phyloP scores from a whole-genome alignment of 2,329 filamentous ascomycete genomes.

The Helotiales sp. region DNA sequence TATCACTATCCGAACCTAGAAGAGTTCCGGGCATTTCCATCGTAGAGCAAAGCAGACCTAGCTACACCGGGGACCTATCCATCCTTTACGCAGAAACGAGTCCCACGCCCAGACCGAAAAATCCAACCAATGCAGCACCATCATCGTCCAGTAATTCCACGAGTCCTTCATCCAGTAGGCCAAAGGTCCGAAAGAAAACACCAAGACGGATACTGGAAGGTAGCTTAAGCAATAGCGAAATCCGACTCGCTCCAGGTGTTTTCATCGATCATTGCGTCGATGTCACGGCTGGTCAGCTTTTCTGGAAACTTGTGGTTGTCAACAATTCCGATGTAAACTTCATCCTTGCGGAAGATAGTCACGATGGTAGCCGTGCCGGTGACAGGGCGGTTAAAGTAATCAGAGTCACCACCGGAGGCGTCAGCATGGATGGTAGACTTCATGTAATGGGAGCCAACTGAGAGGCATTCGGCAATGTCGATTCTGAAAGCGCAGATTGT shows the following conservation, averaged over 20 bases:
- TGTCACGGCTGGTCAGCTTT: not conserved
- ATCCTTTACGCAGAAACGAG: not conserved
- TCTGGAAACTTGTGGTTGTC: not conserved
- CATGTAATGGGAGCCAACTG: constrained; percentile 65
- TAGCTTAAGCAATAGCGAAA: constrained; percentile 3
- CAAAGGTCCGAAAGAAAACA: constrained; percentile 3
- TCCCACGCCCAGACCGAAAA: not conserved
- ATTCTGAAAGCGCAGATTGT: constrained; percentile 68
- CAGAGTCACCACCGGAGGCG: constrained; percentile 66
- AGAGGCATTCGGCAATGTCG: constrained; percentile 75
- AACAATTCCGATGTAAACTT: constrained; percentile 5
- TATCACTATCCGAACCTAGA: not conserved
- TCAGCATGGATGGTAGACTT: constrained; percentile 74
- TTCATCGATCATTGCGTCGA: not conserved
- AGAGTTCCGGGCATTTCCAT: not conserved
- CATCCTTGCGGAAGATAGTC: constrained; percentile 57
- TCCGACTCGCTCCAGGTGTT: not conserved
- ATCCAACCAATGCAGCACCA: not conserved
- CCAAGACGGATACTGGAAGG: not conserved
- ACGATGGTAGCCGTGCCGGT: constrained; percentile 53
- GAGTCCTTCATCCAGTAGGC: not conserved
- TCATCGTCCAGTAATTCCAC: not conserved
- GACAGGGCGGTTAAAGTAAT: constrained; percentile 73
- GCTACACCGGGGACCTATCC: not conserved
- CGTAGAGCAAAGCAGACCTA: not conserved